Conservation (phyloP, 169 alveolate species). For the Eimeria praecox region DNA sequence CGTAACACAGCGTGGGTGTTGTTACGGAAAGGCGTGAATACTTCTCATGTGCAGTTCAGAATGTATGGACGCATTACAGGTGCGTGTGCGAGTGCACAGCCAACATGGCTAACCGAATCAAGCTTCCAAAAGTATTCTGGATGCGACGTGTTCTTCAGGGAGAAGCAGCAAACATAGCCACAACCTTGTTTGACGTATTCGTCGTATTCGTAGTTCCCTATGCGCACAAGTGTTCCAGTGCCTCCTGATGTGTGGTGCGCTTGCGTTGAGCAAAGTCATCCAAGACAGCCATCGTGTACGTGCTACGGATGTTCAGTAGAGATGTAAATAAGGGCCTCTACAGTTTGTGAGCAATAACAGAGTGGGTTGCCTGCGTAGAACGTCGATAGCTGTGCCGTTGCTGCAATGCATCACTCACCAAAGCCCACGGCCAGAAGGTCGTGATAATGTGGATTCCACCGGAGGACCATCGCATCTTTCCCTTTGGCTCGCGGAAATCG, state of each 20-base stretch:
- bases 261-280: neutral
- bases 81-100: neutral
- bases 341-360: neutral
- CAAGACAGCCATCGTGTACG: neutral
- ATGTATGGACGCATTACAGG: neutral
- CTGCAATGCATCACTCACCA: conserved; percentile 82
- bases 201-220: conserved; percentile 93
- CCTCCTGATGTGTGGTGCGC: neutral
- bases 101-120: conserved; percentile 87
- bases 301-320: neutral
- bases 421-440: conserved; percentile 97
- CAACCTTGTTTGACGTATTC: conserved; percentile 92
- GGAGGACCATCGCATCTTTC: conserved; percentile 89
- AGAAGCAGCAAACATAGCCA: conserved; percentile 95
- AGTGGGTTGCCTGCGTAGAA: neutral
- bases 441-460: conserved; percentile 96
- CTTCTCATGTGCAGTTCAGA: neutral
- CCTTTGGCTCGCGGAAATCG: conserved; percentile 79
- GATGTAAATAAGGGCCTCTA: neutral
- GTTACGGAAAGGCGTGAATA: neutral
- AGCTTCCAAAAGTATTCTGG: conserved; percentile 95
- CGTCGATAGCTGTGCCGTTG: neutral
- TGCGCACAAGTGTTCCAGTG: neutral
- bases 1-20: neutral
- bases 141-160: conserved; percentile 94